Evolutionary conservation across 2,329 filamentous ascomycete genomes (phyloP).

Genomic region (Intubia oerlemansii): DNA sequence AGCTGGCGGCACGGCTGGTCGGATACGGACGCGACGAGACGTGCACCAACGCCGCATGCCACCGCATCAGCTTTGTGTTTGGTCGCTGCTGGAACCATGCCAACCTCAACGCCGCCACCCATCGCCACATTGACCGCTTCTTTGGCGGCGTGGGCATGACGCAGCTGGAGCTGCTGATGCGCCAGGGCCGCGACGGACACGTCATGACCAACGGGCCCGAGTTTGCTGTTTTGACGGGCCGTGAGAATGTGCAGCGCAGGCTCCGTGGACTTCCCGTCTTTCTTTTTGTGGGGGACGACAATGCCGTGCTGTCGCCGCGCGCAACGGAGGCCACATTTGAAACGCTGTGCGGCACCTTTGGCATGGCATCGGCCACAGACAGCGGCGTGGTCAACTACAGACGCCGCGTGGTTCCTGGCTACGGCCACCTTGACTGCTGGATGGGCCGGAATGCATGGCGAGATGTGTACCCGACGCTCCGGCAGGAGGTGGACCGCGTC

Average conservation of each 20-base stretch:
- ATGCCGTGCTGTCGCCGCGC: conserved; percentile 30
- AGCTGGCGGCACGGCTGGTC: conserved; percentile 18
- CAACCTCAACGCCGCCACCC: conserved; percentile 45
- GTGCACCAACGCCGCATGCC: conserved; percentile 39
- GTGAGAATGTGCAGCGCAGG: conserved; percentile 22
- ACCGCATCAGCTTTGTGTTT: conserved; percentile 36
- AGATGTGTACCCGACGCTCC: conserved; percentile 35
- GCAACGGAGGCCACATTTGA: conserved; percentile 32
- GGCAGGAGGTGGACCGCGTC: conserved; percentile 32
- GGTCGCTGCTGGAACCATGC: conserved; percentile 42
- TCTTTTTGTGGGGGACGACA: conserved; percentile 33
- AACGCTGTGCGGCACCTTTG: conserved; percentile 27
- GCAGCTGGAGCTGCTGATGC: conserved; percentile 32
- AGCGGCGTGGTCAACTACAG: conserved; percentile 22
- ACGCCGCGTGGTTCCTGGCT: conserved; percentile 30
- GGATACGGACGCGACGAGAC: conserved; percentile 26
- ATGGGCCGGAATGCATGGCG: conserved; percentile 37
- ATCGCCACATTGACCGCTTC: conserved; percentile 37
- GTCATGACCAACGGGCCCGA: conserved; percentile 29
- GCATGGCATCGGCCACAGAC: no score
- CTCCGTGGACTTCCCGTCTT: conserved; percentile 32
- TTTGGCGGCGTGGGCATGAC: conserved; percentile 42
- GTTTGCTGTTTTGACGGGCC: conserved; percentile 24
- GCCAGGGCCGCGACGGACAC: conserved; percentile 26
- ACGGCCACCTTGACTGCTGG: conserved; percentile 40